These are phyloP conservation scores for Fraxinus floribunda DNA, from an alignment of 305 asterid species.

Conservation along the genomic window DNA sequence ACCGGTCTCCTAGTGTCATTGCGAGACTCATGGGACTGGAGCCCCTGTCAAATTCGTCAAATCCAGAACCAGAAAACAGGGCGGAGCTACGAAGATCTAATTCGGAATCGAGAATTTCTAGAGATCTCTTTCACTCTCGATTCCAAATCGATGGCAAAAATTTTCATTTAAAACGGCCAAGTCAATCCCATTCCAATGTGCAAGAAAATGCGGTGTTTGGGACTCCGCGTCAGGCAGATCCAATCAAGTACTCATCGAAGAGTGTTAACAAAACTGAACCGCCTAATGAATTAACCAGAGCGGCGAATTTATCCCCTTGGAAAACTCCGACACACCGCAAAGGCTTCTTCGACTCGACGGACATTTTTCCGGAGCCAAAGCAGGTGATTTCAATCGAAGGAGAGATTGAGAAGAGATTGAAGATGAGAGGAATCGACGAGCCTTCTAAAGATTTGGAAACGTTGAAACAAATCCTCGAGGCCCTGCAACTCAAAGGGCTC, in stretches of 20 bases:
- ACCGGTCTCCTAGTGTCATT: slow-evolving; percentile 78
- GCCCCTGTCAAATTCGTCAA: slow-evolving; percentile 55
- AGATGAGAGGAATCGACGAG: slow-evolving; percentile 71
- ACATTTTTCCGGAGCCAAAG: slow-evolving; percentile 78
- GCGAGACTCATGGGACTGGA: slow-evolving; percentile 99
- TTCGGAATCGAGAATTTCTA: slow-evolving; percentile 79
- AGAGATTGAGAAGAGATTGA: slow-evolving; percentile 67
- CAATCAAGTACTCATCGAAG: slow-evolving; percentile 28
- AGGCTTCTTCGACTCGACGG: slow-evolving; percentile 63
- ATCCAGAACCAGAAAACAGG: slow-evolving; percentile 38
- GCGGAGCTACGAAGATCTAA: slow-evolving; percentile 87
- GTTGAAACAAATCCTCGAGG: slow-evolving; percentile 86
- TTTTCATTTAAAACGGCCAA: slow-evolving; percentile 31
- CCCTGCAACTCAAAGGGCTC: slow-evolving; percentile 90
- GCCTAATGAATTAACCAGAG: slow-evolving; percentile 42
- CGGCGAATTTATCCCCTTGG: slow-evolving; percentile 44
- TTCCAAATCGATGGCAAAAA: slow-evolving; percentile 41
- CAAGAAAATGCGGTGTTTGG: slow-evolving; percentile 15
- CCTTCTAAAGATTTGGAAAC: slow-evolving; percentile 81
- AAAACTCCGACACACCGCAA: slow-evolving; percentile 53
- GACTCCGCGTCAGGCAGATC: slow-evolving; percentile 31
- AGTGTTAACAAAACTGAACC: slow-evolving; percentile 28
- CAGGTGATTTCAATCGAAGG: slow-evolving; percentile 48
- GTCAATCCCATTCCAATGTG: slow-evolving; percentile 28
- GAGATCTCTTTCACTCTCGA: slow-evolving; percentile 67